Evolutionary conservation across 1,139 yeast species (phyloP).

Genomic region (Geotrichum europaeum): DNA sequence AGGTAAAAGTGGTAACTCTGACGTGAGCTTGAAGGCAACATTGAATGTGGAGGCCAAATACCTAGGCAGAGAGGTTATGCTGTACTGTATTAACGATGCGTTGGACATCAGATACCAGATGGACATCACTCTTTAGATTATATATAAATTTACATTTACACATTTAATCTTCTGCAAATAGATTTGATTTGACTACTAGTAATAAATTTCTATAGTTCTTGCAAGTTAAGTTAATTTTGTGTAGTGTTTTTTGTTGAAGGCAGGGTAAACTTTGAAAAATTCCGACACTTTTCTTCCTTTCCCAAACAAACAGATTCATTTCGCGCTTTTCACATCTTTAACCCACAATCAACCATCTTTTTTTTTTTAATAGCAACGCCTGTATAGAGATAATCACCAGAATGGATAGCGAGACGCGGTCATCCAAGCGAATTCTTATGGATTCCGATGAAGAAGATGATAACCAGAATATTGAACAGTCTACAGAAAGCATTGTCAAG

Average conservation of each 20-base stretch:
- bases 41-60: slow-evolving; percentile 16
- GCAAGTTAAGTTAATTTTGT: not conserved
- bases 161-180: not conserved
- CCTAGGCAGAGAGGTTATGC: slow-evolving; percentile 11
- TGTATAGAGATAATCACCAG: not conserved
- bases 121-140: slow-evolving; percentile 11
- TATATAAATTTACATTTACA: not conserved
- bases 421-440: slow-evolving; percentile 11
- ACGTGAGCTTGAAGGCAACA: slow-evolving; percentile 9
- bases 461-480: slow-evolving; percentile 8
- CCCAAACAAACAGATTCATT: not conserved
- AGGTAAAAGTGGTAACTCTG: not conserved
- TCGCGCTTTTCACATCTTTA: not conserved
- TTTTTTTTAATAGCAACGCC: not conserved
- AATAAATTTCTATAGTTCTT: not conserved
- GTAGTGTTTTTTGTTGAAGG: not conserved
- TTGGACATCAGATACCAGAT: slow-evolving; percentile 18
- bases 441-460: slow-evolving; percentile 20
- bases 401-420: not conserved
- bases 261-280: not conserved
- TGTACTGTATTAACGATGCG: slow-evolving; percentile 25
- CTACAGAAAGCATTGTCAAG: slow-evolving; percentile 6
- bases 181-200: not conserved
- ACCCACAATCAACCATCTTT: not conserved
- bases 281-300: not conserved